Evolutionary conservation across 345 rosid species (phyloP).

Genomic region (Aurinia saxatilis): DNA sequence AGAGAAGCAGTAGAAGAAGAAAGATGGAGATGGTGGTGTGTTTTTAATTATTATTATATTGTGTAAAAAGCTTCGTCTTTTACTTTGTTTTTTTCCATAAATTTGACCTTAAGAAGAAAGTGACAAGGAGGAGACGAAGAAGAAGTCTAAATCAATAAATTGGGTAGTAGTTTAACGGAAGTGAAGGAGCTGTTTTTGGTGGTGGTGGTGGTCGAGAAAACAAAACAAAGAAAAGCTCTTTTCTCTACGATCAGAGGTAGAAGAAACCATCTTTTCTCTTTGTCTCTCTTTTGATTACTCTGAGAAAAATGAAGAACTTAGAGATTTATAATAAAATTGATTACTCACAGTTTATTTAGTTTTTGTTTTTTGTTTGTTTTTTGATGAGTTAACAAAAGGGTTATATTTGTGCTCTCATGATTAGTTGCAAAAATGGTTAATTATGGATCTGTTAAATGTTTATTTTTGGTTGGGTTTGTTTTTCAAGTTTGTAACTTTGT

Average conservation of each 20-base stretch:
- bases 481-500: conserved; percentile 13
- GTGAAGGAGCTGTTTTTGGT: conserved; percentile 21
- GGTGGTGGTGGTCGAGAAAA: conserved; percentile 33
- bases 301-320: too few relatives aligned
- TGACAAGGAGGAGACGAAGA: conserved; percentile 7
- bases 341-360: neutral
- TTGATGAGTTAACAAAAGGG: conserved; percentile 17
- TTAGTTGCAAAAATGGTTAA: conserved; percentile 30
- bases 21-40: conserved; percentile 12
- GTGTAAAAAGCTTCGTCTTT: conserved; percentile 16
- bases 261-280: neutral
- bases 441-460: conserved; percentile 26
- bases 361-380: conserved; percentile 7
- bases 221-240: neutral
- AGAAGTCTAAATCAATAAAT: conserved; percentile 11
- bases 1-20: neutral
- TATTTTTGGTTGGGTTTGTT: conserved; percentile 25
- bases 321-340: too few relatives aligned
- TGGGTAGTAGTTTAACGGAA: conserved; percentile 25
- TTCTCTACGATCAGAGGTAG: conserved; percentile 28
- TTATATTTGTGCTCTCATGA: conserved; percentile 5
- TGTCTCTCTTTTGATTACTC: conserved; percentile 24
- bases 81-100: conserved; percentile 10
- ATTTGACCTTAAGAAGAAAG: conserved; percentile 29
- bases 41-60: conserved; percentile 19